Conservation (phyloP, 2,329 filamentous ascomycete genomes). For the Hypoxylon sp. region DNA sequence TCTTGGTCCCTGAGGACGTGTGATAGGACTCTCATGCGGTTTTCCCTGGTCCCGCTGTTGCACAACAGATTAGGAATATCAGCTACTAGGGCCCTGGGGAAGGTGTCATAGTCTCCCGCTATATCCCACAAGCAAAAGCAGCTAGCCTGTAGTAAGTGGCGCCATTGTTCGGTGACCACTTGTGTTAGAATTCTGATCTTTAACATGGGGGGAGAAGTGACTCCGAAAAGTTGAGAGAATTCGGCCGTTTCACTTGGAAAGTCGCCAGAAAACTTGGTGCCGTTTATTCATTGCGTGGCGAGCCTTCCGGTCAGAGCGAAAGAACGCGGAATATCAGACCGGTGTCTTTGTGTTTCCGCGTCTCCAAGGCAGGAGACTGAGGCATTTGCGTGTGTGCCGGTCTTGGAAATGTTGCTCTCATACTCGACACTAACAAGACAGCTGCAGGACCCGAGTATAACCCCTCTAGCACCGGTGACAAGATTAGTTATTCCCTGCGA, state of each 20-base stretch:
- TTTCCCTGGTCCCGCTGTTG: conserved; percentile 30
- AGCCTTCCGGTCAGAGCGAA: background rate
- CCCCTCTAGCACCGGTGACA: background rate
- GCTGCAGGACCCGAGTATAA: conserved; percentile 3
- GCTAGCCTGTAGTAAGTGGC: background rate
- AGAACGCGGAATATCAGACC: background rate
- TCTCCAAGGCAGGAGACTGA: conserved; percentile 1
- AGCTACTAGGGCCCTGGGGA: background rate
- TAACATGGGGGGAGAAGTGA: background rate
- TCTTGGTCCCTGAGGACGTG: conserved; percentile 22
- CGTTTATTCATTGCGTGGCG: background rate
- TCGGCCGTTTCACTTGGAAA: background rate
- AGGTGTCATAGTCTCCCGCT: background rate
- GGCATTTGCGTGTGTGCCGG: conserved; percentile 6
- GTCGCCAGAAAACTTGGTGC: background rate
- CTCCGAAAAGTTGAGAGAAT: background rate
- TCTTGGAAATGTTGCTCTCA: conserved; percentile 6
- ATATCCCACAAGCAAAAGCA: background rate
- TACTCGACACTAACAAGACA: conserved; percentile 1
- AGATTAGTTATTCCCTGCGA: background rate
- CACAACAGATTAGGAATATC: conserved; percentile 21
- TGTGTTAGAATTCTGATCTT: background rate
- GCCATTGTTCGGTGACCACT: conserved; percentile 3
- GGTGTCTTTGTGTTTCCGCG: background rate
- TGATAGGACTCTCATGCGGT: conserved; percentile 35